These are phyloP conservation scores for Cymbopogon citratus DNA, from an alignment of 176 grass and related monocot species.

Conservation along the genomic window DNA sequence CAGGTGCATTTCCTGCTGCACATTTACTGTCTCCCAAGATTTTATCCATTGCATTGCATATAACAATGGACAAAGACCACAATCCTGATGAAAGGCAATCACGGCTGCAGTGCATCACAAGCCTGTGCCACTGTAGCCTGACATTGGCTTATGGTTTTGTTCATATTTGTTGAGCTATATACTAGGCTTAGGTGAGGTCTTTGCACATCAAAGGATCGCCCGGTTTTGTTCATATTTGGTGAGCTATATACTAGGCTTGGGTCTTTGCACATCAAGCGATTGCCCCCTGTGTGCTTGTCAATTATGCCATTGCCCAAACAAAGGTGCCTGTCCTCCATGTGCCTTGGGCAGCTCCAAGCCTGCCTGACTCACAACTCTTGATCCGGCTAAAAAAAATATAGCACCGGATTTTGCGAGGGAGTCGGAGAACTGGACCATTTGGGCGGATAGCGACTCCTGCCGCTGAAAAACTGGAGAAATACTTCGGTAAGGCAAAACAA, in stretches of 20 bases:
- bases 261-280: neutral
- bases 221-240: too few relatives aligned
- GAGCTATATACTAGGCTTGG: too few relatives aligned
- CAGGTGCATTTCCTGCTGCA: neutral
- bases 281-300: neutral
- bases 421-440: constrained; percentile 7
- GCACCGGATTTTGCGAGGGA: constrained; percentile 13
- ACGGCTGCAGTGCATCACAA: constrained; percentile 7
- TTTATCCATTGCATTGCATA: neutral
- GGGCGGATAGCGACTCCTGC: constrained; percentile 19
- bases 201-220: neutral
- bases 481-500: neutral
- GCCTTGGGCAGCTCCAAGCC: constrained; percentile 16
- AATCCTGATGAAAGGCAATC: neutral
- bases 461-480: neutral
- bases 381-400: neutral
- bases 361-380: neutral
- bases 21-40: neutral
- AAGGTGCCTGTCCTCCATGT: constrained; percentile 5
- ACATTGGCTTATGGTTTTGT: neutral
- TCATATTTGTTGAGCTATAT: neutral
- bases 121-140: neutral
- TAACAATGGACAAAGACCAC: neutral
- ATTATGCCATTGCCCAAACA: neutral
- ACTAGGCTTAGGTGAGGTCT: neutral